Conservation (phyloP, 108 stramenopile species). For the Cyclotella cryptica region DNA sequence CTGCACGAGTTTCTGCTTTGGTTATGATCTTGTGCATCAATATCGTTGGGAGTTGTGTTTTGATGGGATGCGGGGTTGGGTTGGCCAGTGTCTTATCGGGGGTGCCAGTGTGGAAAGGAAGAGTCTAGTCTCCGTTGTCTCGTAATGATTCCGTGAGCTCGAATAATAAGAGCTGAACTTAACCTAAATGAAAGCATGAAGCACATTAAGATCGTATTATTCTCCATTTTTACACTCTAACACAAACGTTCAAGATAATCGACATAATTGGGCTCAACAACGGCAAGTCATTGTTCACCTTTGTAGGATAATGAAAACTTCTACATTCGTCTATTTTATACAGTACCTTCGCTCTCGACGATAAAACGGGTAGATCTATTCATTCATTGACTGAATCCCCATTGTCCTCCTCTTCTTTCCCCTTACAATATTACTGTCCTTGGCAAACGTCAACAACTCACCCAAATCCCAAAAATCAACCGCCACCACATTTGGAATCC, state of each 20-base stretch:
- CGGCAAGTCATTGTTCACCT: too few species aligned
- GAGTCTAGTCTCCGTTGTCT: neutral
- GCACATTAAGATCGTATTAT: too few species aligned
- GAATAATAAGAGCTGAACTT: too few species aligned
- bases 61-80: conserved; percentile 66
- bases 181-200: too few species aligned
- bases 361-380: neutral
- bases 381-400: neutral
- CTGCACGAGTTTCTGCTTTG: conserved; percentile 53
- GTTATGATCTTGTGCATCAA: conserved; percentile 70
- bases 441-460: conserved; percentile 53
- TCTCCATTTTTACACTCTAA: too few species aligned
- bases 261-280: too few species aligned
- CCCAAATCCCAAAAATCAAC: conserved; percentile 77
- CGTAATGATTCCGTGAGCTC: neutral
- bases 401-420: neutral
- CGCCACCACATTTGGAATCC: conserved; percentile 50
- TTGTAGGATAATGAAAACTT: too few species aligned
- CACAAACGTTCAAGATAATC: too few species aligned
- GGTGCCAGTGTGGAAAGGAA: conserved; percentile 61
- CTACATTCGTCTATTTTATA: neutral
- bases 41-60: conserved; percentile 62
- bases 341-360: too few species aligned
- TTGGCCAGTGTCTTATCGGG: conserved; percentile 66
- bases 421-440: conserved; percentile 49